Evolutionary conservation across 2,329 filamentous ascomycete species (phyloP).

Genomic region (Penicillium polonicum): DNA sequence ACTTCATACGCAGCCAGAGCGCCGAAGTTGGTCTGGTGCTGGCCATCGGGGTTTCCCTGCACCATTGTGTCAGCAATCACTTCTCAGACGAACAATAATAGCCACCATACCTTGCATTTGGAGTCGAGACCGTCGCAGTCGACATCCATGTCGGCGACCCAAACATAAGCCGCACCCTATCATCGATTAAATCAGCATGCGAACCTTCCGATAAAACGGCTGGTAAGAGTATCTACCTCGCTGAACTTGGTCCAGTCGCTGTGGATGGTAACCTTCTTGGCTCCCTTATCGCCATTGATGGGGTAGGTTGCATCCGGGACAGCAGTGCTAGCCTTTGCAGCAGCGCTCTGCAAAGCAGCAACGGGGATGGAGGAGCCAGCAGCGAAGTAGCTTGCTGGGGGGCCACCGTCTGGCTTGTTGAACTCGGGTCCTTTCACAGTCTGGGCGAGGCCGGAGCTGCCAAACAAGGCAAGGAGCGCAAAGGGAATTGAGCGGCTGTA

Average conservation of each 20-base stretch:
- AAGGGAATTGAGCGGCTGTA: constrained; percentile 2
- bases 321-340: constrained; percentile 24
- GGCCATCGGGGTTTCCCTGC: constrained; percentile 32
- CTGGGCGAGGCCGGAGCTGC: constrained; percentile 10
- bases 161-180: constrained; percentile 32
- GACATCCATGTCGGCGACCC: constrained; percentile 36
- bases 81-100: neutral
- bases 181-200: neutral
- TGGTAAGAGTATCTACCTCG: constrained; percentile 14
- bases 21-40: constrained; percentile 29
- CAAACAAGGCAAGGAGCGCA: constrained; percentile 3
- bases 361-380: constrained; percentile 27
- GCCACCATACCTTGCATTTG: constrained; percentile 23
- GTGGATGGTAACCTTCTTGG: constrained; percentile 28
- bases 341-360: constrained; percentile 26
- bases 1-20: constrained; percentile 34
- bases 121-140: constrained; percentile 34
- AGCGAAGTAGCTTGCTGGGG: constrained; percentile 28
- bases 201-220: neutral
- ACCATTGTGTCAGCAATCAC: neutral
- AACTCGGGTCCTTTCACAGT: constrained; percentile 24
- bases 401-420: constrained; percentile 23
- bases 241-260: constrained; percentile 28
- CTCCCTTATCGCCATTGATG: constrained; percentile 17
- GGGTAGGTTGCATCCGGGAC: constrained; percentile 27